These are phyloP conservation scores for Heliocybe sulcata DNA, from an alignment of 1,284 basidiomycete species.

Conservation along the genomic window DNA sequence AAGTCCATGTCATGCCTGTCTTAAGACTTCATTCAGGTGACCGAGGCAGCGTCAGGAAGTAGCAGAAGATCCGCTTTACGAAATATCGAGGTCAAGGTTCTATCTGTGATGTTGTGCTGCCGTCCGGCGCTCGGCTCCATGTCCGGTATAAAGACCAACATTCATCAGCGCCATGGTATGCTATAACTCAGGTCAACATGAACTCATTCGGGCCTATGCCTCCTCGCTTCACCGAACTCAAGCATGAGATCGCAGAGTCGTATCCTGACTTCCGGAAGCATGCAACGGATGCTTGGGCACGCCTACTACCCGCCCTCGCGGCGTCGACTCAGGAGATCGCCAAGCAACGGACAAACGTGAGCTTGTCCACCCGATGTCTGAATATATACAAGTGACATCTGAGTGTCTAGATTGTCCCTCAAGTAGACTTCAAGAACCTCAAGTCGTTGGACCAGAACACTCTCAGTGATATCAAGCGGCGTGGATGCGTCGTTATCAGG, in stretches of 20 bases:
- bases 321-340: constrained; percentile 35
- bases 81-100: not conserved
- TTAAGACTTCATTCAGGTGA: not conserved
- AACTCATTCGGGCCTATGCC: constrained; percentile 14
- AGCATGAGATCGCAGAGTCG: constrained; percentile 43
- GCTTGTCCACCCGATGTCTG: constrained; percentile 15
- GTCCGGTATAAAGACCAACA: not conserved
- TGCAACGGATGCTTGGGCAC: constrained; percentile 47
- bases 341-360: constrained; percentile 31
- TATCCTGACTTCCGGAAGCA: constrained; percentile 45
- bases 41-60: not conserved
- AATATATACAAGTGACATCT: constrained; percentile 13
- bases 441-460: constrained; percentile 36
- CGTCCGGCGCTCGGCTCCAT: not conserved
- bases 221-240: constrained; percentile 43
- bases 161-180: not conserved
- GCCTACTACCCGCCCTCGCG: constrained; percentile 45
- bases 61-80: not conserved
- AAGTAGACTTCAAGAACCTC: constrained; percentile 51
- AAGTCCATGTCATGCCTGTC: not conserved
- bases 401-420: constrained; percentile 42
- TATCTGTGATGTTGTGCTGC: not conserved
- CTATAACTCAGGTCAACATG: not conserved
- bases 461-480: constrained; percentile 42
- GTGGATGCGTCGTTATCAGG: constrained; percentile 55